Conservation (phyloP, 345 rosid species). For the Ceriops zippeliana region DNA sequence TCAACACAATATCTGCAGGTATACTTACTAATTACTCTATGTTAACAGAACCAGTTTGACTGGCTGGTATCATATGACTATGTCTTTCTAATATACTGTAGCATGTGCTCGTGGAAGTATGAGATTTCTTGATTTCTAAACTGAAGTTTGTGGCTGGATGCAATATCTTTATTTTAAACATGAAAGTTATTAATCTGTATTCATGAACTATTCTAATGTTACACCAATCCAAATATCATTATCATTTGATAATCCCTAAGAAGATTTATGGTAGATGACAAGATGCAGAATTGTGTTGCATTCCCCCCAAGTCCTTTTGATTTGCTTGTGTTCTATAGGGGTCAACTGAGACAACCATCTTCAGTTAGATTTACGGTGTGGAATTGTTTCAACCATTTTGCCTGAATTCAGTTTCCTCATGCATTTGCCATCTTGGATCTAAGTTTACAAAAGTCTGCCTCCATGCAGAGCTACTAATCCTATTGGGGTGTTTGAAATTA, state of each 20-base stretch:
- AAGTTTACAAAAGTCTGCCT: too few relatives aligned
- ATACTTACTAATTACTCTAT: conserved; percentile 3
- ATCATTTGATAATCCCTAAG: not conserved
- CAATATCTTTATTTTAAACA: not conserved
- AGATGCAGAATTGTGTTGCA: not conserved
- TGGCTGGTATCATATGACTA: not conserved
- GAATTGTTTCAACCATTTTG: too few relatives aligned
- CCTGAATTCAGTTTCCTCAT: too few relatives aligned
- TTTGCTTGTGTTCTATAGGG: not conserved
- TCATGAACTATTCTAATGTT: not conserved
- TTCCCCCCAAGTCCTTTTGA: not conserved
- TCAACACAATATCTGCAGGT: conserved; percentile 73
- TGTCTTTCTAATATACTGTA: not conserved
- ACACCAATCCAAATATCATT: not conserved
- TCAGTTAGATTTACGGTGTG: too few relatives aligned
- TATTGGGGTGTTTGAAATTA: too few relatives aligned
- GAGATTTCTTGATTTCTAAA: too few relatives aligned
- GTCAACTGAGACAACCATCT: too few relatives aligned
- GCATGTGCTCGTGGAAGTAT: not conserved
- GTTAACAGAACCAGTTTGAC: not conserved
- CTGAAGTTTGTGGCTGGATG: too few relatives aligned
- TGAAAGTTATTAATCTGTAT: not conserved
- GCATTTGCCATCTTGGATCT: too few relatives aligned
- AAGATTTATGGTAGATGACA: not conserved
- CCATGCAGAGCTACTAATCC: too few relatives aligned